These are phyloP conservation scores for Rhynchospora pubera DNA, from an alignment of 176 grass and related monocot species.

Conservation along the genomic window DNA sequence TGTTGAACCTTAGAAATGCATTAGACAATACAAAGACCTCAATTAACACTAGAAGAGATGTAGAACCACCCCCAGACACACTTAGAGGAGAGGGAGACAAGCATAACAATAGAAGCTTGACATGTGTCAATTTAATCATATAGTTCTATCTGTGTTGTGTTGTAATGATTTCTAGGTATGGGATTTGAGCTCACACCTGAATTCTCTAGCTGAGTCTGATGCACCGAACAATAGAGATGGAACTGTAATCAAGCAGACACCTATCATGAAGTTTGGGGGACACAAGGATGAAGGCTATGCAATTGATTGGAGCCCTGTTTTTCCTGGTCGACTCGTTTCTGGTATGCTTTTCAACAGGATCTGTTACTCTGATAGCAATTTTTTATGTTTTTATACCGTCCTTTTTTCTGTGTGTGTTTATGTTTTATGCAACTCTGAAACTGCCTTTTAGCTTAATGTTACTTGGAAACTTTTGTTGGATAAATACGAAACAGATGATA, in stretches of 20 bases:
- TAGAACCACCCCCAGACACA: not conserved
- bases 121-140: not conserved
- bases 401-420: not conserved
- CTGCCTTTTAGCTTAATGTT: not conserved
- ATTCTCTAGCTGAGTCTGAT: slow-evolving; percentile 64
- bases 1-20: not conserved
- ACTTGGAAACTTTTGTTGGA: not conserved
- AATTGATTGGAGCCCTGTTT: slow-evolving; percentile 78
- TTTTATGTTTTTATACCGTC: not conserved
- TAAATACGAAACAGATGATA: not conserved
- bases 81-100: not conserved
- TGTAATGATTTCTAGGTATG: slow-evolving; percentile 39
- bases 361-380: not conserved
- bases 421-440: not conserved
- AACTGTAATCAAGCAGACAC: slow-evolving; percentile 38
- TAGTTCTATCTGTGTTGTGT: not conserved
- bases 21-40: not conserved
- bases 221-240: slow-evolving; percentile 43
- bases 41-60: not conserved
- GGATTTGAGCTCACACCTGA: slow-evolving; percentile 63
- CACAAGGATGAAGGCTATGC: slow-evolving; percentile 93
- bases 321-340: slow-evolving; percentile 81
- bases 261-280: slow-evolving; percentile 63
- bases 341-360: slow-evolving; percentile 37
- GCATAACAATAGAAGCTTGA: not conserved